Conservation (phyloP, 805 yeast species). For the Metschnikowia similis region DNA sequence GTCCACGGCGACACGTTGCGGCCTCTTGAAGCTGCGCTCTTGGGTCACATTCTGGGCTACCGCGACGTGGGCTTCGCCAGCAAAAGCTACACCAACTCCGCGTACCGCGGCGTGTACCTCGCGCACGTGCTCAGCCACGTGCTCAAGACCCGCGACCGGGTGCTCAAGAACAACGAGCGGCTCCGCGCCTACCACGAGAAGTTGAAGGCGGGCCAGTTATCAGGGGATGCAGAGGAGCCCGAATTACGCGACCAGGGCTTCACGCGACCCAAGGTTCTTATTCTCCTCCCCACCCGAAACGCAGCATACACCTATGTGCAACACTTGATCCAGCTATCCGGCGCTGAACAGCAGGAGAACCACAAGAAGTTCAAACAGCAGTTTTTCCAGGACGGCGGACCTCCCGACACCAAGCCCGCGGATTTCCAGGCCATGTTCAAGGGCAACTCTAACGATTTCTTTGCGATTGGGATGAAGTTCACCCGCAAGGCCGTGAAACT, state of each 20-base stretch:
- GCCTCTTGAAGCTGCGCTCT: constrained; percentile 46
- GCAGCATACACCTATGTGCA: constrained; percentile 67
- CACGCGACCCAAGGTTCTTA: constrained; percentile 84
- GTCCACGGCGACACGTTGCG: constrained; percentile 15
- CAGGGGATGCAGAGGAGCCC: constrained; percentile 36
- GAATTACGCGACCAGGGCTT: constrained; percentile 92
- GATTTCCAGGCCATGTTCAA: constrained; percentile 77
- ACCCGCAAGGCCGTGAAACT: constrained; percentile 84
- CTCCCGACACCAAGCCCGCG: constrained; percentile 62
- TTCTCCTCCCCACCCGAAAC: constrained; percentile 80
- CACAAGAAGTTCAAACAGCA: constrained; percentile 68
- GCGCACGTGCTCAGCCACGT: constrained; percentile 81
- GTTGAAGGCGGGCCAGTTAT: constrained; percentile 34
- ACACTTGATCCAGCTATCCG: constrained; percentile 56
- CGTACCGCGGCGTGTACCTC: constrained; percentile 58
- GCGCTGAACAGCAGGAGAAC: constrained; percentile 75
- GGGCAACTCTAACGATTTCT: constrained; percentile 90
- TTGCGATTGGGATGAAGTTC: constrained; percentile 85
- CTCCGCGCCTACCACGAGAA: constrained; percentile 41
- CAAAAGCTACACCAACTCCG: constrained; percentile 44
- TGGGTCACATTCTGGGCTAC: constrained; percentile 68
- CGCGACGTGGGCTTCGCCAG: constrained; percentile 65
- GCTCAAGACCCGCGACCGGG: constrained; percentile 79
- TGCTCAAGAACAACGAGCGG: constrained; percentile 70
- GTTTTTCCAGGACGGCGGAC: constrained; percentile 51